Evolutionary conservation across 2,329 filamentous ascomycete genomes (phyloP), one percentile per base, ranked within the genome.

Genomic region (Bipolaris bicolor): DNA sequence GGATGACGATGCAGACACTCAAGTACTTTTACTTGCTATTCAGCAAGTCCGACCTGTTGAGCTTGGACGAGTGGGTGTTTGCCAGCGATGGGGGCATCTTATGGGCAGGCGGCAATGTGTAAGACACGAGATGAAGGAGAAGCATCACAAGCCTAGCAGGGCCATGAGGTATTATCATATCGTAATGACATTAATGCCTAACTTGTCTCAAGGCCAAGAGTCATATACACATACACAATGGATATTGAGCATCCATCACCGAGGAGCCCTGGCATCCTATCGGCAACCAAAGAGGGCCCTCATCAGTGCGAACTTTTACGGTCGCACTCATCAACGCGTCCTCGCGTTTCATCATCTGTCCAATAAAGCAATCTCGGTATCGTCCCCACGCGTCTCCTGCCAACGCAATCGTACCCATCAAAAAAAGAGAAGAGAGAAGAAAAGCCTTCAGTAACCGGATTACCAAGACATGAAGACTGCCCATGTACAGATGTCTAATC

Each of bases 1-100:
- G 90, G 88, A 29, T 24, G 87, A 79, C 88, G 48, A 84, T 84
- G 7, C 85, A 88, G 76, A 88, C 85, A 61, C 75, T 88, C 51
- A 88, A 88, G 73, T 88, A 88, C 71, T 86, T 87, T 63, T 88
- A 84, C 57, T 76, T 88, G 50, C 79, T 86, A 3, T 88, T 87
- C 65, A 80, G 80, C 40, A 82, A 86, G 54, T 84, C 83, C 49
- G 79, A 82, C 57, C 67, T 85, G 45, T 76, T 86, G 33, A 84
- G 81, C 65, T 72, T 88, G 65, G 85, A 88, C 68, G 84, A 88
- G 57, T 89, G 83, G 81, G 86, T 88, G 33, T 79, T 88, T 43
- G 77, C 74, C 44, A 78, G 75, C 6, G 76, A 78, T 55, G 77
- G 76, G n/a, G 76, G 78, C 73, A 69, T 75, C 29, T 70, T 77